Conservation (phyloP, 176 grass and related monocot species). For the Cymbopogon citratus region DNA sequence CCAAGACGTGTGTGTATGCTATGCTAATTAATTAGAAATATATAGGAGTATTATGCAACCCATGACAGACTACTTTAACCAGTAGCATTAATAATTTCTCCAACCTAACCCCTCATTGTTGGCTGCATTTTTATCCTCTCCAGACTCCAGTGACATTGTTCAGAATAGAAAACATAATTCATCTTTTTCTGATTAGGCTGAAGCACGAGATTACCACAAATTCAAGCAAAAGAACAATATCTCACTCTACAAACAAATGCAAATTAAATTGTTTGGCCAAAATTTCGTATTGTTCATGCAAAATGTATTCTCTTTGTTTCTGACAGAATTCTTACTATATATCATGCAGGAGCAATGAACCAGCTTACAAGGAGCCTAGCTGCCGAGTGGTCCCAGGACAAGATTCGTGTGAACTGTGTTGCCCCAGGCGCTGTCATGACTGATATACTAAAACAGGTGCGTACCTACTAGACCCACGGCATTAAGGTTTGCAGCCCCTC, state of each 20-base stretch:
- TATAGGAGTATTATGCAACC: no score
- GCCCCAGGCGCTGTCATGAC: conserved; percentile 9
- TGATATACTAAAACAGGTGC: background rate
- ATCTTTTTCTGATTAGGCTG: no score
- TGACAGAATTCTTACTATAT: background rate
- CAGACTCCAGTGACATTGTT: no score
- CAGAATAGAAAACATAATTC: no score
- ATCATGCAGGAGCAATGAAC: conserved; percentile 18
- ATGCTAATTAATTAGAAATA: no score
- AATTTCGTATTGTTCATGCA: background rate
- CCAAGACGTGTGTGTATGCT: no score
- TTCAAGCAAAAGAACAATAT: background rate
- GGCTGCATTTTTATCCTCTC: no score
- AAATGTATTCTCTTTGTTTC: background rate
- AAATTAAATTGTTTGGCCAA: background rate
- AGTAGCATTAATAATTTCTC: no score
- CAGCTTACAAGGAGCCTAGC: conserved; percentile 47
- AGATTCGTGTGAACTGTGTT: conserved; percentile 35
- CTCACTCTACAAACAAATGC: background rate
- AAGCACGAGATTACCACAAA: no score
- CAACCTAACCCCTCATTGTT: no score
- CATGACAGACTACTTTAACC: no score
- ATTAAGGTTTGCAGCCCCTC: fast-evolving
- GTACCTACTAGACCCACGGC: background rate
- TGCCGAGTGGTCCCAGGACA: conserved; percentile 30